These are phyloP conservation scores for Phytophthora hybrid DNA, from an alignment of 352 stramenopile genomes.

Conservation along the genomic window DNA sequence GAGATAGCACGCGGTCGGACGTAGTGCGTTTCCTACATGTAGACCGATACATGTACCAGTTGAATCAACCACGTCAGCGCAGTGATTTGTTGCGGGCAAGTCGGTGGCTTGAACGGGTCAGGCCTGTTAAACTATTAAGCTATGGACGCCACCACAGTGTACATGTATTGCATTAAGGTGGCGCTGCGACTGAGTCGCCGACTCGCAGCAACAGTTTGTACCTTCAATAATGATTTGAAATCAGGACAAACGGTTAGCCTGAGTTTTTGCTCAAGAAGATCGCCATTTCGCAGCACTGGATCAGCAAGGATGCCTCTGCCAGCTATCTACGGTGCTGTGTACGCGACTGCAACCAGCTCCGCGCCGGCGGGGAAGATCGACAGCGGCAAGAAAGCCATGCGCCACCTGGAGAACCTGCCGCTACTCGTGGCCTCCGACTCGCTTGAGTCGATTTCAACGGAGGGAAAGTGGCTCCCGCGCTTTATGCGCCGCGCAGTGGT, in stretches of 20 bases:
- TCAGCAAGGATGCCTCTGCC: constrained; percentile 33
- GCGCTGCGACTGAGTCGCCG: too few species aligned
- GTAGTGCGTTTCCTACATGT: neutral
- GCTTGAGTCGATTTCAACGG: constrained; percentile 30
- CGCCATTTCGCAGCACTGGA: constrained; percentile 15
- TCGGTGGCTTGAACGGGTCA: too few species aligned
- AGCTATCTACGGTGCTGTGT: constrained; percentile 41
- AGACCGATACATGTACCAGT: too few species aligned
- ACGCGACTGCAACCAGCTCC: constrained; percentile 30
- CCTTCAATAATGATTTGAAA: constrained; percentile 18
- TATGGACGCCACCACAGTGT: too few species aligned
- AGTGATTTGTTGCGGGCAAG: neutral
- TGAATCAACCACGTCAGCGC: too few species aligned
- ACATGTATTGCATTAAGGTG: neutral
- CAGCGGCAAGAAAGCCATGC: constrained; percentile 48
- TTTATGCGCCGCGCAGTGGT: constrained; percentile 43
- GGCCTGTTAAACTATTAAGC: too few species aligned
- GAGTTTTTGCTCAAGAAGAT: constrained; percentile 21
- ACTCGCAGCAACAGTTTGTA: neutral
- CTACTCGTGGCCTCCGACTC: constrained; percentile 46
- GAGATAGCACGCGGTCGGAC: neutral
- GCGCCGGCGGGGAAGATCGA: constrained; percentile 34
- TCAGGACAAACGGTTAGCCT: constrained; percentile 18
- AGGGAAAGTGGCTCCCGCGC: constrained; percentile 40
- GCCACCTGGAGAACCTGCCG: constrained; percentile 52